Base-by-base conservation (phyloP, 768 basidiomycete genomes). In the Pleurotus cornucopiae region DNA sequence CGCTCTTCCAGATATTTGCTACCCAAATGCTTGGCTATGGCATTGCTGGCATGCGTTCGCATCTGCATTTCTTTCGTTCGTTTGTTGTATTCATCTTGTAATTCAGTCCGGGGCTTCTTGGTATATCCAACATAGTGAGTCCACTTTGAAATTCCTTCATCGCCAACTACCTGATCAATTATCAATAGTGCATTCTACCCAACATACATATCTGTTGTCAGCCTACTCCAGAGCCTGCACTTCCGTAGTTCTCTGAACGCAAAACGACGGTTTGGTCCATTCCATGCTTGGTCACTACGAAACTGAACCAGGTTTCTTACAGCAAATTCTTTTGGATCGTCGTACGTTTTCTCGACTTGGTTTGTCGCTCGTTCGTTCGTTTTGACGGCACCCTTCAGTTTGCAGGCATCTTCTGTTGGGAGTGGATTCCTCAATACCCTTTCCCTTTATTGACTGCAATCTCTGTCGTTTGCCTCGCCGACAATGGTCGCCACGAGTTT, bases 251-350 rank as follows among this genome's bases (percentile, higher is more conserved):
- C 75, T 1, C 71, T 83, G 16, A 83, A 80, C 61, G 69, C 68
- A 18, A 81, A 82, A 69, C 74, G 74, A 57, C 64, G 49, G 49
- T 51, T 34, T 2, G 49, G 30, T 9, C 9, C 3, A 34, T 34
- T 34, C 7, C 30, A 34, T 11, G 9, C 2, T 11, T 7, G 0
- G 30, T 11, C 30, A 11, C 1, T 9, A 34, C 7, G 30, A 34
- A 34, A 11, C 30, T 34, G 9, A 34, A 11, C 30, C 6, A 11
- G 2, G 0, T 21, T 3, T 44, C 41, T 5, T 21, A 44, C 20
- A 51, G 78, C 65, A 73, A 68, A 37, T 79, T 77, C 66, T 82
- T 83, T 68, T 83, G 81, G 80, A 77, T 81, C 49, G 76, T 77
- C 30, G 76, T 78, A 66, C 23, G 72, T 18, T 54, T 21, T 54